A percentile compares a stretch with the other conserved stretches of the same genome.
phyloP scores from a whole-genome alignment of 148 eudicot species.

The Euryodendron excelsum region DNA sequence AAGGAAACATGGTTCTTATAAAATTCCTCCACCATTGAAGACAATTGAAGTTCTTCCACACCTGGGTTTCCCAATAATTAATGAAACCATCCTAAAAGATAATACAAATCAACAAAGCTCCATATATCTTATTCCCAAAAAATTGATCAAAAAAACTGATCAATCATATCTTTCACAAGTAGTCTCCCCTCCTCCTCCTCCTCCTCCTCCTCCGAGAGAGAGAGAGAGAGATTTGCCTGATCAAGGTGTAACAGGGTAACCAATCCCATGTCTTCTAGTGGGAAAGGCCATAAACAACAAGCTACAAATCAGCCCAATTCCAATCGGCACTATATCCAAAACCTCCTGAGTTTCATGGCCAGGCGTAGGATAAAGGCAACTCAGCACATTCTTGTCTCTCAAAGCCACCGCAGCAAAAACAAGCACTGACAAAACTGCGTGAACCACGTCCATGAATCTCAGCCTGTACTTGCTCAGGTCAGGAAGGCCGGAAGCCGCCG shows the following conservation, averaged over 20 bases:
- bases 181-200: no score
- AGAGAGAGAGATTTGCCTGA: background rate
- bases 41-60: no score
- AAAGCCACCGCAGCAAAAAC: constrained; percentile 37
- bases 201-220: no score
- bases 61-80: no score
- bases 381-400: constrained; percentile 34
- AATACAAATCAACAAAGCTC: no score
- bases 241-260: constrained; percentile 28
- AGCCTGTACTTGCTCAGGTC: constrained; percentile 29
- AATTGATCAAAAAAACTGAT: no score
- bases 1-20: no score
- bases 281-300: constrained; percentile 34
- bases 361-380: constrained; percentile 33
- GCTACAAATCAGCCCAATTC: constrained; percentile 35
- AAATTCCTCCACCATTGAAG: no score
- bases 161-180: no score
- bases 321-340: constrained; percentile 28
- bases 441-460: constrained; percentile 22
- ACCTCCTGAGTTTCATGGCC: constrained; percentile 32
- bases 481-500: background rate
- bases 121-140: no score
- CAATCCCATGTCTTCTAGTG: constrained; percentile 40
- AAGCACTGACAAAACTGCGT: constrained; percentile 26
- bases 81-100: no score